Conservation (phyloP, 192 early-diverging fungal species). For the Backusella macrospora region DNA sequence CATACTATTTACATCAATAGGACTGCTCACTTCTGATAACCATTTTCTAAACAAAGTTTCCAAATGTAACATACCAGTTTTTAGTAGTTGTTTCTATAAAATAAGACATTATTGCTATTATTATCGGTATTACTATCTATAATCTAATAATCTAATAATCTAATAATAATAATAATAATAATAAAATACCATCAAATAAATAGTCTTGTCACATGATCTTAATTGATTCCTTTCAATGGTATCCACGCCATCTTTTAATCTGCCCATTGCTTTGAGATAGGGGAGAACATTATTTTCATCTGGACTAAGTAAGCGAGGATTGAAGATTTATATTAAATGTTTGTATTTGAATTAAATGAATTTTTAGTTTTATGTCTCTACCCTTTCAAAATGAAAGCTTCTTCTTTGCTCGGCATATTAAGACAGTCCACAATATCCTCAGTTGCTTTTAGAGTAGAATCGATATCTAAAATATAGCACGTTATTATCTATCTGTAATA, state of each 20-base stretch:
- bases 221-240: slow-evolving; percentile 38
- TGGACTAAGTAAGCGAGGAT: slow-evolving; percentile 41
- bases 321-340: slow-evolving; percentile 1
- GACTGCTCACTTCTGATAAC: slow-evolving; percentile 45
- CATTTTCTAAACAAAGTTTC: slow-evolving; percentile 59
- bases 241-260: slow-evolving; percentile 53
- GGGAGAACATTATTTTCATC: slow-evolving; percentile 54
- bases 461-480: slow-evolving; percentile 59
- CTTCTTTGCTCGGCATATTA: slow-evolving; percentile 69
- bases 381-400: slow-evolving; percentile 68
- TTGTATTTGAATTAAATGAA: background rate
- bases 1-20: slow-evolving; percentile 43
- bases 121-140: too few relatives aligned
- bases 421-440: slow-evolving; percentile 67
- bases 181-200: slow-evolving; percentile 43
- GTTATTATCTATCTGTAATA: background rate
- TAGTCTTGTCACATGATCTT: slow-evolving; percentile 48
- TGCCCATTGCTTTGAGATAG: slow-evolving; percentile 63
- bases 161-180: too few relatives aligned
- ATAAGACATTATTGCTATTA: too few relatives aligned
- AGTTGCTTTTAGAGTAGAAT: slow-evolving; percentile 60
- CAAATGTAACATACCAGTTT: slow-evolving; percentile 57
- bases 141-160: too few relatives aligned
- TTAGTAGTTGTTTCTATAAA: slow-evolving; percentile 49
- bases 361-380: slow-evolving; percentile 21